Evolutionary conservation across 2,329 filamentous ascomycete genomes (phyloP).

Genomic region (Trichoderma sp.): DNA sequence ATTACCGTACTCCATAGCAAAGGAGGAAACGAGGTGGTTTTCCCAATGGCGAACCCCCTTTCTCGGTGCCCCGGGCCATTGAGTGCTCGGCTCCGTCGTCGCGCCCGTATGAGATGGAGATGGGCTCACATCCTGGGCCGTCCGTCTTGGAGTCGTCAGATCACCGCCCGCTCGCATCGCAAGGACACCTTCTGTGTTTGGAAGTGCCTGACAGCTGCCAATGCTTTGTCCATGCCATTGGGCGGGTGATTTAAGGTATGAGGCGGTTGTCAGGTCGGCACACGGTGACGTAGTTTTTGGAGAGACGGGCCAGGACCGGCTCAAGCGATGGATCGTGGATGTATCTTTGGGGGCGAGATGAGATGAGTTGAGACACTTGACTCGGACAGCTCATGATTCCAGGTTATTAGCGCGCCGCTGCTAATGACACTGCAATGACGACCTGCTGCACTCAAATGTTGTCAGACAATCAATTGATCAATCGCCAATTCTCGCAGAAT

Average conservation of each 20-base stretch:
- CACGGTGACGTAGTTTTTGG: slow-evolving; percentile 2
- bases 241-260: not conserved
- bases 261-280: not conserved
- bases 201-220: not conserved
- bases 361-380: not conserved
- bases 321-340: not conserved
- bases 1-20: not conserved
- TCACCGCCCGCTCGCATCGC: not conserved
- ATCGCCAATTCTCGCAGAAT: not conserved
- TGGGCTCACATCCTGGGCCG: not conserved
- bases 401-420: not conserved
- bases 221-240: not conserved
- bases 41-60: not conserved
- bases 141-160: not conserved
- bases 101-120: not conserved
- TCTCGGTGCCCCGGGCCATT: not conserved
- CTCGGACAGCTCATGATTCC: not conserved
- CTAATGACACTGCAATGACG: not conserved
- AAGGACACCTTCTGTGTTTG: not conserved
- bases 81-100: not conserved
- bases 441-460: not conserved
- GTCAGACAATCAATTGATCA: not conserved
- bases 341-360: not conserved
- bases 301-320: not conserved
- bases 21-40: not conserved